Evolutionary conservation across 1,284 basidiomycete species (phyloP), one percentile per base, ranked within the genome.

Genomic region (Apiotrichum montevideense): DNA sequence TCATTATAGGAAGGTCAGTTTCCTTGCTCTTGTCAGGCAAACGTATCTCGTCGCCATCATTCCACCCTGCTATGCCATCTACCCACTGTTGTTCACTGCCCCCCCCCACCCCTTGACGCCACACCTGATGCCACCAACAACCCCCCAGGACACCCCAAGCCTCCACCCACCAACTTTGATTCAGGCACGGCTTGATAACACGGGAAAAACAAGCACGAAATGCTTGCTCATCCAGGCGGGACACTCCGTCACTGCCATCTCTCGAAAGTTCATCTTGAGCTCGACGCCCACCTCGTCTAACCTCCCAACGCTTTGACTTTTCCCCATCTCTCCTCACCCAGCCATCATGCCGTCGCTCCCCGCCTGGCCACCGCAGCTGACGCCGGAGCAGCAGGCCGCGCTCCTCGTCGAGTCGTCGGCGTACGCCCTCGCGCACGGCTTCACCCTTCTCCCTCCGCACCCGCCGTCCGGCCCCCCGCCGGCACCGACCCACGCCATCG

Each of bases 381-480:
- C 84, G 1, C 74, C 81, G 8, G 72, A 71, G 8, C 84, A 90
- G 68, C 78, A 84, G 14, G 78, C 81, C 29, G 74, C 80, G 9
- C 80, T 94, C 50, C 82, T 84, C 0, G 71, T 82, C 15, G 79
- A 84, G 43, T 87, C 92, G 0, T 85, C 88, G 2, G 88, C 88
- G 2, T 93, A 88, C 69, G 88, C 93, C 1, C 81, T 98, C 55
- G 82, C 88, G 2, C 86, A 90, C 73, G 90, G 90, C 8, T 80
- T 96, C 45, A 82, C 89, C 29, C 91, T 91, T 71, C 84, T 93
- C 14, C 88, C 88, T 5, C 76, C 81, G 14, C 66, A 75, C 10
- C 67, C 80, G 29, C 73, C 77, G 80, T 82, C 62, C 81, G 55
- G 46, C 2, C 40, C 55, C 6, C 53, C 57, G 6, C 81, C 7